These are phyloP conservation scores for Trematosphaeria pertusa DNA, from an alignment of 2,329 filamentous ascomycete species.

Conservation along the genomic window DNA sequence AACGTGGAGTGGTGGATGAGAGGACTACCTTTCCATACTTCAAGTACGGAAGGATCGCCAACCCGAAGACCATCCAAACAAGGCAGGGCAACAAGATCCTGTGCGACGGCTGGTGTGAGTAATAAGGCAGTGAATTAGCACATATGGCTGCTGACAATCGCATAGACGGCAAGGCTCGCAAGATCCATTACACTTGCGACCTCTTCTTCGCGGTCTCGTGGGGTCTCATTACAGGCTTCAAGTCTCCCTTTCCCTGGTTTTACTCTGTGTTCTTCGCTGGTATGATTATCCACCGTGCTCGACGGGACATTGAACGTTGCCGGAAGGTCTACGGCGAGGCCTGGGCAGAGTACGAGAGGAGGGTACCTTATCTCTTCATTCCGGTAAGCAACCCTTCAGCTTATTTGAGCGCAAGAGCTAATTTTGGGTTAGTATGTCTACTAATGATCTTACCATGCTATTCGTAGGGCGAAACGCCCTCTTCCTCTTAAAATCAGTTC, in stretches of 20 bases:
- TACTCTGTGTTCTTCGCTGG: slow-evolving; percentile 80
- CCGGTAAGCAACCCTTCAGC: no score
- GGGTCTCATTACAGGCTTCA: slow-evolving; percentile 83
- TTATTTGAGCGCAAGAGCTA: no score
- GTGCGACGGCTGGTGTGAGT: slow-evolving; percentile 72
- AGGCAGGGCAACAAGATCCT: slow-evolving; percentile 78
- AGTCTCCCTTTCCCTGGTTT: slow-evolving; percentile 87
- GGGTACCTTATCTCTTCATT: slow-evolving; percentile 85
- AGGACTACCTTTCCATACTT: slow-evolving; percentile 88
- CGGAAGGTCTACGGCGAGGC: slow-evolving; percentile 80
- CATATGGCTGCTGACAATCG: slow-evolving; percentile 67
- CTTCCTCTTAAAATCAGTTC: no score
- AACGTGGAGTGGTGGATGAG: slow-evolving; percentile 71
- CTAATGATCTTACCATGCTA: no score
- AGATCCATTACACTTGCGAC: slow-evolving; percentile 83
- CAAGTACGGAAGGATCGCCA: slow-evolving; percentile 83
- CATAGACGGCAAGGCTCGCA: slow-evolving; percentile 75
- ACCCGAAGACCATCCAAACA: slow-evolving; percentile 79
- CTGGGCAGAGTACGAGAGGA: slow-evolving; percentile 80
- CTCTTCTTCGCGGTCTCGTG: slow-evolving; percentile 78
- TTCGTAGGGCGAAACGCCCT: no score
- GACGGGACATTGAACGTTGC: slow-evolving; percentile 78
- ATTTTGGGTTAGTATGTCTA: no score
- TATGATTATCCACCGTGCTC: slow-evolving; percentile 82
- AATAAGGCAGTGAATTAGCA: slow-evolving; percentile 53